Evolutionary conservation across 1,284 basidiomycete genomes (phyloP), one percentile per base, ranked within the genome.

Genomic region (Amylostereum areolatum): DNA sequence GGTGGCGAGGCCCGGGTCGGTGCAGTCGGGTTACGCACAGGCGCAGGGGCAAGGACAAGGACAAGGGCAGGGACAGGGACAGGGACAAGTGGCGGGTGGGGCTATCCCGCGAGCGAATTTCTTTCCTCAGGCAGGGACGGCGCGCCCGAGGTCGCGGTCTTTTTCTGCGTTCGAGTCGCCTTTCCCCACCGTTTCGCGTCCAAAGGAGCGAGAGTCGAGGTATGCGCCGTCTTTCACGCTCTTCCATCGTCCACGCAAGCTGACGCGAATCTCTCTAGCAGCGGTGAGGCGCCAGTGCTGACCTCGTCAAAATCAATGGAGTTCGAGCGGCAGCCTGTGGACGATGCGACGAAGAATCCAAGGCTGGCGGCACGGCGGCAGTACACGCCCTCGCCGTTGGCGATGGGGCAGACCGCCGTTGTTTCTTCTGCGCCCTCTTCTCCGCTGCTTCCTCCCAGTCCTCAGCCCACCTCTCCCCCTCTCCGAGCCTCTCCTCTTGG

Each of bases 81-180:
- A 24, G 24, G 30, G 40, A 29, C 43, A 40, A 3, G 28, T 10
- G 39, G 43, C 55, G 33, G 57, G 51, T 46, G 61, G 55, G 8
- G 64, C 63, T 1, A 77, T 85, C 27, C 79, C 75, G 1, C 63
- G 83, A 31, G 68, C 80, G 2, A 81, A 83, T 48, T 87, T 88
- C 57, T 72, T 77, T 47, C 85, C 85, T 0, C 72, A 74, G 51
- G 70, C 68, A 4, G 68, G 71, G 4, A 69, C 69, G 5, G 57
- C 69, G 8, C 66, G 87, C 5, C 86, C 85, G 2, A 68, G 86
- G 24, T 89, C 85, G 24, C 67, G 84, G 56, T 88, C 85, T 51
- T 89, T 89, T 59, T 89, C 85, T 25, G 81, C 77, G 1, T 82
- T 87, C 59, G 76, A 79, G 54, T 66, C 70, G 18, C 53, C 64